Evolutionary conservation across 768 basidiomycete genomes (phyloP), one percentile per base, ranked within the genome.

Genomic region (Termitomyces bulborhizus): DNA sequence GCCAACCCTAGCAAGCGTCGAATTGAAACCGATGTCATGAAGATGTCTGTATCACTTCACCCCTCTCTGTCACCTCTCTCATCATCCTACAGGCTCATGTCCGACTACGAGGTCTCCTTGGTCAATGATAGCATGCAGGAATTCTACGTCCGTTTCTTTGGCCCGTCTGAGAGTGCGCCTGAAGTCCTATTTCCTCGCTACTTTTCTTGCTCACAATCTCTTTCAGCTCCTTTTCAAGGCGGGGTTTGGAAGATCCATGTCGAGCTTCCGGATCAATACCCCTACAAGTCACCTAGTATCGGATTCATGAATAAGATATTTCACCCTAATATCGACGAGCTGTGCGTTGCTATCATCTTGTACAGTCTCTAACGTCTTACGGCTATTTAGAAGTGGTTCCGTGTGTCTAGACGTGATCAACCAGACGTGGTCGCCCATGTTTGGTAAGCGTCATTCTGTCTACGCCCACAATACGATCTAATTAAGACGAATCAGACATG

Each of bases 271-370:
- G 93, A 98, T 60, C 93, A 97, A 71, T 99, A 98, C 68, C 97
- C 97, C 2, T 99, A 88, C 84, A 98, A 98, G 73, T 96, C 93
- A 29, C 97, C 97, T 5, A 94, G 92, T 67, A 99, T 99, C 62
- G 97, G 97, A 1, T 99, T 99, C 73, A 95, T 97, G 93, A 99
- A 99, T 82, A 98, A 98, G 88, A 98, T 99, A 70, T 98, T 97
- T 69, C 97, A 98, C 65, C 97, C 97, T 18, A 99, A 99, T 67
- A 99, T 99, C 66, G 97, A 99, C 73, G 97, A 99, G 72, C 76
- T 97, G 89, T 98, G 69, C 67, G 93, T 76, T n/a, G 45, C 26
- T 42, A 57, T 53, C 18, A 47, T 54, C 31, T 40, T 36, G 41
- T n/a, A 43, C 54, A n/a, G 51, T 21, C 5, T 44, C 36, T 37